Evolutionary conservation across 208 protist genomes (phyloP).

Genomic region (Wallacemonas sp.): DNA sequence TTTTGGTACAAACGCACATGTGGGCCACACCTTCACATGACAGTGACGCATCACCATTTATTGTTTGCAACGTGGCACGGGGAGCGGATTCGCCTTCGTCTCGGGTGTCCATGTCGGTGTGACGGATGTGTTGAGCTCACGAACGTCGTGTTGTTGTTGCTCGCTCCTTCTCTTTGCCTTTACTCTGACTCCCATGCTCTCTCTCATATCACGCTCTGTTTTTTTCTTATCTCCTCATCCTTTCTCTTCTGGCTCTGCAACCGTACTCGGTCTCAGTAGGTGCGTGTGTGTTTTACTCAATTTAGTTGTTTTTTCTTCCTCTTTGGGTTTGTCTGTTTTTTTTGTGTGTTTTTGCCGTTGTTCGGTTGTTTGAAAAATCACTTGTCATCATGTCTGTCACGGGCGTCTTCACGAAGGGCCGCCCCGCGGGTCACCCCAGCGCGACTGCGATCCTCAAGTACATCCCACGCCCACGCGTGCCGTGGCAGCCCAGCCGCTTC

Average conservation of each 20-base stretch:
- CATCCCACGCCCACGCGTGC: constrained; percentile 82
- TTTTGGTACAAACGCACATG: too few species aligned
- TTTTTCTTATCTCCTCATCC: too few species aligned
- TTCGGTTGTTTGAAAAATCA: constrained; percentile 16
- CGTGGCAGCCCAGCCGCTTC: constrained; percentile 89
- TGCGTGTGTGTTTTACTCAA: neutral
- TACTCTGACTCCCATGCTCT: too few species aligned
- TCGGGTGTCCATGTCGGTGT: too few species aligned
- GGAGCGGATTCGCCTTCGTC: too few species aligned
- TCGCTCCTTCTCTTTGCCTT: neutral
- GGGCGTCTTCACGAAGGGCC: constrained; percentile 76
- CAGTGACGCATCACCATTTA: too few species aligned
- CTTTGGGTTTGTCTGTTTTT: neutral
- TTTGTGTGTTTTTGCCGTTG: constrained; percentile 13
- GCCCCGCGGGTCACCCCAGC: constrained; percentile 53
- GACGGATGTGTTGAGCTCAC: too few species aligned
- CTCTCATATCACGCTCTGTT: too few species aligned
- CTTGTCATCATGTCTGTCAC: constrained; percentile 65
- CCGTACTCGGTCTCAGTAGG: too few species aligned
- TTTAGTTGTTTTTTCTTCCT: neutral
- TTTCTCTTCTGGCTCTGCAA: too few species aligned
- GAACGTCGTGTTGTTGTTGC: neutral
- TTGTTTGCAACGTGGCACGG: too few species aligned
- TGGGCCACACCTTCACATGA: too few species aligned
- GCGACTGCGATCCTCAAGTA: constrained; percentile 79